phyloP scores from a whole-genome alignment of 495 filamentous ascomycete genomes.

The Xylaria sp. region DNA sequence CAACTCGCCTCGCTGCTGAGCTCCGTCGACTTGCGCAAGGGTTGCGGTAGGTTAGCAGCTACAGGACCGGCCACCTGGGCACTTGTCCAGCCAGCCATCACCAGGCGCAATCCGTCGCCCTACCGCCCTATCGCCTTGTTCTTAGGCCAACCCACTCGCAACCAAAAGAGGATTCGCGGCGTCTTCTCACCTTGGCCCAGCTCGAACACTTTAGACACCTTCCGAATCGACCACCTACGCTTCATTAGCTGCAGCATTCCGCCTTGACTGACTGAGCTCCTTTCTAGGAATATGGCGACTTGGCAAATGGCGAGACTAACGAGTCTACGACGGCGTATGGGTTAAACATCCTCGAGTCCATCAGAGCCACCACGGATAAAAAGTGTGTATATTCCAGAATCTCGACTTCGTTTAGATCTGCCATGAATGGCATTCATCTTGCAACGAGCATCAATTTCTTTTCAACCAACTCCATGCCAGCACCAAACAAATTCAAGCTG shows the following conservation, averaged over 20 bases:
- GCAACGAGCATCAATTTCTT: not conserved
- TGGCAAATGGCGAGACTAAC: constrained; percentile 58
- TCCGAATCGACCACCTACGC: constrained; percentile 3
- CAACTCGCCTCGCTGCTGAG: not conserved
- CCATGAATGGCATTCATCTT: constrained; percentile 25
- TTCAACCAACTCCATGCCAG: not conserved
- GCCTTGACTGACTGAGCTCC: constrained; percentile 27
- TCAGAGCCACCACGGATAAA: constrained; percentile 74
- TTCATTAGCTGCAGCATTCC: constrained; percentile 13
- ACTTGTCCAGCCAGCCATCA: not conserved
- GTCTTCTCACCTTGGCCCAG: constrained; percentile 27
- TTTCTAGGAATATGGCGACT: constrained; percentile 45
- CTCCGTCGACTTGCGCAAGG: constrained; percentile 2
- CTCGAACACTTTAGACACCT: not conserved
- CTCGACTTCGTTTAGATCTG: not conserved
- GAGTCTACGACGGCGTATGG: constrained; percentile 73
- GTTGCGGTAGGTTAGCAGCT: constrained; percentile 15
- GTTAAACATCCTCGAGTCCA: constrained; percentile 67
- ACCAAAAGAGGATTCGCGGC: constrained; percentile 14
- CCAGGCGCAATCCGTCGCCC: constrained; percentile 20
- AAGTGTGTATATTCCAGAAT: constrained; percentile 55
- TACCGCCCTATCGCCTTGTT: no score
- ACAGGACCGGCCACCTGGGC: not conserved
- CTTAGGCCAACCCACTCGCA: not conserved
- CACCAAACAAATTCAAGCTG: constrained; percentile 21